Evolutionary conservation across 2,329 filamentous ascomycete genomes (phyloP).

Genomic region (Epichloe amarillans): DNA sequence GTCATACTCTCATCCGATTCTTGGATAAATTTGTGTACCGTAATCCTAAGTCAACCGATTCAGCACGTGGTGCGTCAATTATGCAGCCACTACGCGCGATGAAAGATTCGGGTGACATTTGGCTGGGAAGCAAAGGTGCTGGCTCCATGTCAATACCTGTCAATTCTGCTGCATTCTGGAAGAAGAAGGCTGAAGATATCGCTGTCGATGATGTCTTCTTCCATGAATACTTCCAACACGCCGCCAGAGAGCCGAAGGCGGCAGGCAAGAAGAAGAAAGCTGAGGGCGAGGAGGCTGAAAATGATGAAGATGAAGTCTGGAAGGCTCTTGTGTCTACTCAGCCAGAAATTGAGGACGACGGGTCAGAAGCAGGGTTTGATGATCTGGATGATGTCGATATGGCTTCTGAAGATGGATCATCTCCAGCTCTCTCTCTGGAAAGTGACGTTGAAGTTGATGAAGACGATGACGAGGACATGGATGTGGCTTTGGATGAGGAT

Average conservation of each 20-base stretch:
- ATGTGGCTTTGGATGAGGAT: constrained; percentile 25
- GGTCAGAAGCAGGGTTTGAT: constrained; percentile 36
- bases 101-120: constrained; percentile 41
- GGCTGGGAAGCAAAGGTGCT: constrained; percentile 37
- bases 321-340: constrained; percentile 72
- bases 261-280: constrained; percentile 37
- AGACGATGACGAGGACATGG: constrained; percentile 27
- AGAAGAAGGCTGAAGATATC: constrained; percentile 76
- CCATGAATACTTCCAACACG: constrained; percentile 83
- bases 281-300: constrained; percentile 34
- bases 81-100: constrained; percentile 73
- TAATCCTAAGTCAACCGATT: constrained; percentile 62
- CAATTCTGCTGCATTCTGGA: constrained; percentile 86
- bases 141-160: constrained; percentile 33
- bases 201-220: constrained; percentile 93
- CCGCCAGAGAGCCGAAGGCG: constrained; percentile 46
- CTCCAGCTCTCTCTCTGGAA: constrained; percentile 23
- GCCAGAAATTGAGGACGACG: constrained; percentile 47
- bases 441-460: constrained; percentile 32
- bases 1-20: constrained; percentile 89
- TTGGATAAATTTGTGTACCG: constrained; percentile 98
- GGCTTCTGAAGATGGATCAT: constrained; percentile 33
- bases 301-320: constrained; percentile 76
- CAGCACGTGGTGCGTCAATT: constrained; percentile 69
- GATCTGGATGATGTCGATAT: constrained; percentile 36